phyloP scores from a whole-genome alignment of 1,139 yeast species.

The Debaryomyces fabryi region DNA sequence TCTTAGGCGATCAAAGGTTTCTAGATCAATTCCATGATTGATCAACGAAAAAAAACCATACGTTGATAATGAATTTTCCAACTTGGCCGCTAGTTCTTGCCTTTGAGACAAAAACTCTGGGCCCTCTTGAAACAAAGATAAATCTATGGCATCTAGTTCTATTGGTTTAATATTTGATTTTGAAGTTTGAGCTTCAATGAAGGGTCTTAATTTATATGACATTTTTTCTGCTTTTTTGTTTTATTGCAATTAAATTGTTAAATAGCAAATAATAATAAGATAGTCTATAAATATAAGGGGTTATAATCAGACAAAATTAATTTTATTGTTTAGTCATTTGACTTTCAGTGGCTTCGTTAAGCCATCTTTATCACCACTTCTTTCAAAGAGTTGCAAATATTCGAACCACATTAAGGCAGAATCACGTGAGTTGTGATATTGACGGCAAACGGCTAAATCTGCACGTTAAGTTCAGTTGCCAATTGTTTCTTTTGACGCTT shows the following conservation, averaged over 20 bases:
- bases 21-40: constrained; percentile 24
- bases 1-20: constrained; percentile 21
- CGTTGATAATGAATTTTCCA: constrained; percentile 25
- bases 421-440: neutral
- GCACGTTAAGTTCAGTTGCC: neutral
- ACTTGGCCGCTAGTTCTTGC: constrained; percentile 19
- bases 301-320: neutral
- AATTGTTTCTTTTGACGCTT: too few species aligned
- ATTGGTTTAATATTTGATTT: constrained; percentile 13
- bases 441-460: neutral
- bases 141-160: constrained; percentile 22
- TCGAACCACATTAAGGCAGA: neutral
- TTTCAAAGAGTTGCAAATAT: neutral
- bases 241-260: neutral
- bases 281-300: neutral
- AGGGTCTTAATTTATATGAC: constrained; percentile 26
- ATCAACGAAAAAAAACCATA: constrained; percentile 24
- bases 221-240: constrained; percentile 16
- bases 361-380: neutral
- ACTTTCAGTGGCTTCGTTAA: neutral
- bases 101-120: constrained; percentile 17
- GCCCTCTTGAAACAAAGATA: constrained; percentile 22
- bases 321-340: neutral
- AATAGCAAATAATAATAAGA: neutral
- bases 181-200: constrained; percentile 21